Evolutionary conservation across 345 rosid species (phyloP).

Genomic region (Eucalyptus curtisii): DNA sequence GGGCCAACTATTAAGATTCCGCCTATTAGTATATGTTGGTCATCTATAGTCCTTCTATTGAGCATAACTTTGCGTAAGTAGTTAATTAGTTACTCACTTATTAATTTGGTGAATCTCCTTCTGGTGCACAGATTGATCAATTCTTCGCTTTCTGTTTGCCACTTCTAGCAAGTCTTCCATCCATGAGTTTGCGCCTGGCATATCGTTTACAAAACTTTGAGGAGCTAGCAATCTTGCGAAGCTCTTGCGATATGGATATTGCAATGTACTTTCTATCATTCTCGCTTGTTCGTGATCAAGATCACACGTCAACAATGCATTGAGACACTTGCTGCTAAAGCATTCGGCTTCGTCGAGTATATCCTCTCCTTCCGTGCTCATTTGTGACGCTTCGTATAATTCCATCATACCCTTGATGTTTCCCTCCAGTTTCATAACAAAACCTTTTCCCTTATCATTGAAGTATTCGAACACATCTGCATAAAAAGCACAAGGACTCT

Average conservation of each 20-base stretch:
- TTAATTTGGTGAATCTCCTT: not conserved
- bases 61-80: too few relatives aligned
- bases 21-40: not conserved
- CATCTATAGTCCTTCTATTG: not conserved
- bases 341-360: conserved; percentile 16
- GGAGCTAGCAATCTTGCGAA: not conserved
- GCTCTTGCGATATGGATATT: not conserved
- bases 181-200: not conserved
- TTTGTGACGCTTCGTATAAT: conserved; percentile 37
- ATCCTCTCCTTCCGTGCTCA: conserved; percentile 33
- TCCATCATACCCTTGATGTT: conserved; percentile 9
- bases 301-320: not conserved
- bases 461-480: conserved; percentile 18
- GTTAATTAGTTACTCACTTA: not conserved
- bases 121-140: not conserved
- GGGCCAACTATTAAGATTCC: not conserved
- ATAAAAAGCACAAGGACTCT: not conserved
- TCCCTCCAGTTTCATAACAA: not conserved
- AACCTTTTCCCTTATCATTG: conserved; percentile 1
- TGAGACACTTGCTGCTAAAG: not conserved
- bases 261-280: not conserved
- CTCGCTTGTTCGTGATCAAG: not conserved
- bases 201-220: not conserved
- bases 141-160: not conserved
- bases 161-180: not conserved